Percentiles rank a stretch among this genome's conserved stretches.
These are phyloP conservation scores for Cercospora zeina DNA, from an alignment of 2,329 filamentous ascomycete genomes.

Conservation along the genomic window DNA sequence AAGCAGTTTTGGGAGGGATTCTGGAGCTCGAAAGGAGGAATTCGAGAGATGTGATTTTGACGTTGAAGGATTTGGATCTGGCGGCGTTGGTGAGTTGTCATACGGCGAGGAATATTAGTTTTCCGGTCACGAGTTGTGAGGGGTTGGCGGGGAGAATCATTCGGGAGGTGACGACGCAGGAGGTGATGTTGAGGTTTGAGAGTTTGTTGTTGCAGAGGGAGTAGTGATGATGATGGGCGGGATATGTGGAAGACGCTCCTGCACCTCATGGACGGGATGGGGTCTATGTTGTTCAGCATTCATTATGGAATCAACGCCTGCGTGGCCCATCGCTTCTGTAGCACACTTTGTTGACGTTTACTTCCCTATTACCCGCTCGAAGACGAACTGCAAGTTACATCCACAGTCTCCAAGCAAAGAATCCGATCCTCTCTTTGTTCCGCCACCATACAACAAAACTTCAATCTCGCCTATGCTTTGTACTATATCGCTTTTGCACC, in stretches of 20 bases:
- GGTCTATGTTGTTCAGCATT: no score
- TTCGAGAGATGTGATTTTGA: neutral
- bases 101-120: conserved; percentile 4
- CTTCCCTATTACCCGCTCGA: no score
- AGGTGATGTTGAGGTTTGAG: conserved; percentile 2
- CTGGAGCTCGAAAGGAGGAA: neutral
- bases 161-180: neutral
- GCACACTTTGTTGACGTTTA: no score
- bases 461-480: neutral
- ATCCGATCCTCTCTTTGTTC: neutral
- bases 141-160: neutral
- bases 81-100: neutral
- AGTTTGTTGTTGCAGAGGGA: neutral
- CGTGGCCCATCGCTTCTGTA: no score
- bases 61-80: conserved; percentile 2
- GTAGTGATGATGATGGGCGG: no score
- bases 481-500: neutral
- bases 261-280: no score
- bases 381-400: neutral
- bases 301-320: no score
- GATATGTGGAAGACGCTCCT: no score
- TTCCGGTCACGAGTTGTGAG: neutral
- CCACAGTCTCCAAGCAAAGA: neutral
- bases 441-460: neutral
- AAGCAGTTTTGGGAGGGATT: conserved; percentile 3